Percentiles rank a stretch among this genome's conserved stretches.
Evolutionary conservation across 2,329 filamentous ascomycete genomes (phyloP).

Genomic region (Stachybotrys elegans): DNA sequence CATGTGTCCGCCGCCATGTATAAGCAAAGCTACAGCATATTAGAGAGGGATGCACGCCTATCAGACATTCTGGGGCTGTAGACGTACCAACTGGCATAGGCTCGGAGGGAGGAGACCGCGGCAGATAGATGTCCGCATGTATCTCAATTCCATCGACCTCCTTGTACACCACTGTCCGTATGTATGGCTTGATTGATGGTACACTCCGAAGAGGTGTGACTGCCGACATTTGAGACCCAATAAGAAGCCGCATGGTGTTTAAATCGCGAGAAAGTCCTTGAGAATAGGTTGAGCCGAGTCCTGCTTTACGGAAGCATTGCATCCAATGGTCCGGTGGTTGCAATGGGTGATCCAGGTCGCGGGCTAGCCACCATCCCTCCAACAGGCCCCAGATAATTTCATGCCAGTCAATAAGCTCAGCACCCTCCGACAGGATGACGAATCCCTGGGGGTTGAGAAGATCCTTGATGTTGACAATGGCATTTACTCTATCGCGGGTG

Average conservation of each 20-base stretch:
- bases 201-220: neutral
- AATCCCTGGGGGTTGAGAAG: neutral
- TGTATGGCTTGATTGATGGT: neutral
- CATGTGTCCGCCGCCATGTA: constrained; percentile 39
- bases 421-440: neutral
- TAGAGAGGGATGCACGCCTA: neutral
- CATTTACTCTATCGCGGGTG: neutral
- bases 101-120: neutral
- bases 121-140: neutral
- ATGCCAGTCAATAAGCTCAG: neutral
- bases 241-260: neutral
- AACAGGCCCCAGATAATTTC: neutral
- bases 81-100: neutral
- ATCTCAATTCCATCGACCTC: neutral
- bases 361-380: neutral
- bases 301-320: neutral
- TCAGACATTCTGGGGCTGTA: neutral
- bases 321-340: neutral
- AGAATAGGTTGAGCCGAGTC: neutral
- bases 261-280: neutral
- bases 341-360: neutral
- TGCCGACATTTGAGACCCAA: neutral
- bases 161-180: constrained; percentile 1
- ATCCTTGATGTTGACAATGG: neutral
- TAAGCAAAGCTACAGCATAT: constrained; percentile 30